Evolutionary conservation across 345 rosid genomes (phyloP), one percentile per base, ranked within the genome.

Genomic region (Salix viminalis): DNA sequence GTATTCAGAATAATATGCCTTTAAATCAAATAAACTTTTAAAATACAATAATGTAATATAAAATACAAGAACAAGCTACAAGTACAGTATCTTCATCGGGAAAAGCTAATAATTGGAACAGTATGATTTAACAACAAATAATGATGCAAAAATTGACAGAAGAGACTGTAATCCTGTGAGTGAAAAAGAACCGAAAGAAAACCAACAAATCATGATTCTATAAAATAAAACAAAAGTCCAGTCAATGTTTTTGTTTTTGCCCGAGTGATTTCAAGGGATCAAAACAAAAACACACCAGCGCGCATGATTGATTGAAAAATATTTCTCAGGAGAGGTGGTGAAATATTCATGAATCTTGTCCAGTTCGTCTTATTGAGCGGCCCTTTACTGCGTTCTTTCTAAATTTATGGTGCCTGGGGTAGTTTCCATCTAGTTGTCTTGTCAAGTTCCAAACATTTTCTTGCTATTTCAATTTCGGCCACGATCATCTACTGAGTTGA

Each of bases 141-240:
- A 65, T 65, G 71, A 13, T 64, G 46, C 30, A 52, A 2, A 73
- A 79, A 58, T 23, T 58, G 74, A 60, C 19, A 6, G 50, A 42
- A 73, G 80, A 60, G 69, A 42, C 68, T 44, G 6, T 8, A 13
- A 18, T 21, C 8, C 21, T 46, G 44, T 30, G 58, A 41, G 9
- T 7, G 26, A 64, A 77, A 86, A 82, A 74, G 84, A 80, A 86
- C 89, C 87, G 89, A 84, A 86, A 86, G 87, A 79, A 71, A 26
- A n/a, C 76, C 81, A 69, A 60, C 42, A 71, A 78, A 73, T 67
- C 73, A 64, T 81, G 69, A 65, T 66, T 71, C 23, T 15, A 30
- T 4, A 4, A 8, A 4, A 46, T 24, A 66, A 26, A 52, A 15
- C 72, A 52, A 67, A 67, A 79, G 74, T 66, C 24, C 24, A 7